Percentiles rank a stretch among this genome's conserved stretches.
Evolutionary conservation across 23 red algal species (phyloP).

Genomic region (Gracilariopsis chorda): DNA sequence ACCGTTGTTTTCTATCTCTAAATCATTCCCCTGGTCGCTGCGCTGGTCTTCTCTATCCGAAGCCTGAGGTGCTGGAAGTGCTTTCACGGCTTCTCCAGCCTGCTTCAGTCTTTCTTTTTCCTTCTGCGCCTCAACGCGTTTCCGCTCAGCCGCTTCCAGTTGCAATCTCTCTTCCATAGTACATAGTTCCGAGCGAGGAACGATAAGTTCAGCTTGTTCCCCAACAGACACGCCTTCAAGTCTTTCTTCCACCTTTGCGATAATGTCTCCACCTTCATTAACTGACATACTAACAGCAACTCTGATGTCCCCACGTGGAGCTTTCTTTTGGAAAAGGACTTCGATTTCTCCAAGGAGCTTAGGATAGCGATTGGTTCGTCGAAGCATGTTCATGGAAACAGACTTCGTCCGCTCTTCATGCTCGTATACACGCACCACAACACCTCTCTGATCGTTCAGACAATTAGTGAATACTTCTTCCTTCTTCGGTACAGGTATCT

Average conservation of each 20-base stretch:
- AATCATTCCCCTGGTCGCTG: too few species aligned
- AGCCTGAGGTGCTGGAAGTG: neutral
- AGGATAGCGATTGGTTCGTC: constrained; percentile 19
- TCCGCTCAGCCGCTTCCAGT: constrained; percentile 44
- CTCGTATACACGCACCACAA: constrained; percentile 50
- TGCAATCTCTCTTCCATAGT: constrained; percentile 29
- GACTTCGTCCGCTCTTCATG: constrained; percentile 43
- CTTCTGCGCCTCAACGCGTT: neutral
- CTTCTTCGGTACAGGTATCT: constrained; percentile 24
- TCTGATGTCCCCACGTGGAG: constrained; percentile 33
- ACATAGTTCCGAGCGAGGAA: constrained; percentile 39
- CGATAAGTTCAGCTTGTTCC: constrained; percentile 15
- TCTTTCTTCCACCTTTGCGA: constrained; percentile 1
- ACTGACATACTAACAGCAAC: constrained; percentile 30
- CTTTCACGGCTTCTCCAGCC: neutral
- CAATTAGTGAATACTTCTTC: constrained; percentile 70
- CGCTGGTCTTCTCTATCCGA: too few species aligned
- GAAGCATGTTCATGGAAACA: constrained; percentile 48
- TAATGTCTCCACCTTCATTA: constrained; percentile 55
- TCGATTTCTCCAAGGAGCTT: constrained; percentile 48
- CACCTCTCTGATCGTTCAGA: constrained; percentile 48
- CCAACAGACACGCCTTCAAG: constrained; percentile 32
- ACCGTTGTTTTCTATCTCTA: too few species aligned
- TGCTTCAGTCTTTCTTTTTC: constrained; percentile 24
- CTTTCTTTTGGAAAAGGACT: neutral